phyloP scores from a whole-genome alignment of 176 grass and related monocot genomes.

The Aegilops umbellulata region DNA sequence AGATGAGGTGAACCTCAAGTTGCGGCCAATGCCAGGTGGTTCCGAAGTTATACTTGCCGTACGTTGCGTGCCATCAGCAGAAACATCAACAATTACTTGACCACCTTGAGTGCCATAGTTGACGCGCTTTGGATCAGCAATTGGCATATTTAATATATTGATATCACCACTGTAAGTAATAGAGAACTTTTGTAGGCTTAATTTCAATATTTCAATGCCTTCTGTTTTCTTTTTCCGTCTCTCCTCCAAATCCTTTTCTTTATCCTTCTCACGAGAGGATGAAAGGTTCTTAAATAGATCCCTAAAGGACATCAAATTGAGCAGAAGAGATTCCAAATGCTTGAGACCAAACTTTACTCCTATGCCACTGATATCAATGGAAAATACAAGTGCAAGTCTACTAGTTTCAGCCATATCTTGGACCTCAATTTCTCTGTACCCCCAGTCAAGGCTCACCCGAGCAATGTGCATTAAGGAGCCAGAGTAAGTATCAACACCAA shows the following conservation, averaged over 20 bases:
- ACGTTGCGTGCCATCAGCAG: constrained; percentile 89
- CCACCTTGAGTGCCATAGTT: constrained; percentile 98
- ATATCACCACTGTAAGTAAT: constrained; percentile 77
- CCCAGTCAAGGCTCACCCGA: constrained; percentile 93
- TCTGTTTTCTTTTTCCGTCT: constrained; percentile 59
- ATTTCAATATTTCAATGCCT: constrained; percentile 78
- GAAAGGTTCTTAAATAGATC: constrained; percentile 65
- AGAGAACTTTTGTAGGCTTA: constrained; percentile 87
- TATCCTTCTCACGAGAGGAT: constrained; percentile 46
- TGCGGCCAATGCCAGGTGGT: constrained; percentile 39
- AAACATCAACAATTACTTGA: constrained; percentile 72
- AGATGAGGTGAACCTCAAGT: constrained; percentile 72
- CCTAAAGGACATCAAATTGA: constrained; percentile 74
- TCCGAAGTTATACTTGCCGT: constrained; percentile 74
- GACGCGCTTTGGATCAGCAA: constrained; percentile 93
- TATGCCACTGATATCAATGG: constrained; percentile 81
- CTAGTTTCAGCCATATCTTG: constrained; percentile 65
- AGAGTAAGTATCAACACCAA: constrained; percentile 85
- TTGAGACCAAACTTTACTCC: constrained; percentile 86
- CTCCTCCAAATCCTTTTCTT: constrained; percentile 53
- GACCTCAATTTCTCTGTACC: constrained; percentile 71
- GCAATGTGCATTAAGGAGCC: constrained; percentile 84
- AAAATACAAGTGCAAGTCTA: constrained; percentile 68
- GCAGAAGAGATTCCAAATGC: constrained; percentile 81
- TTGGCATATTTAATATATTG: constrained; percentile 68